These are phyloP conservation scores for Solioccasus polychromus DNA, from an alignment of 768 basidiomycete genomes.

Conservation along the genomic window DNA sequence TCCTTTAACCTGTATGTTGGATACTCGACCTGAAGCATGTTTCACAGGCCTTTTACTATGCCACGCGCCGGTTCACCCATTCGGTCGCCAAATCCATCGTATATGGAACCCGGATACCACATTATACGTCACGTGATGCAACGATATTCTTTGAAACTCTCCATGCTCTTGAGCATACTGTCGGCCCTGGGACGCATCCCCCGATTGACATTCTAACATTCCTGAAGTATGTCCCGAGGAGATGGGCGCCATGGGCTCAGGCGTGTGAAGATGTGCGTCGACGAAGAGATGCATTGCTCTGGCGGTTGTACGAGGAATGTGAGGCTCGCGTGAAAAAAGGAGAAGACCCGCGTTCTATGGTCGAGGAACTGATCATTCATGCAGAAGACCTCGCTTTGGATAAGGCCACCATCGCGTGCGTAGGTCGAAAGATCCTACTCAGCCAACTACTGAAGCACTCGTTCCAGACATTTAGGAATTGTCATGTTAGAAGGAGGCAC, in stretches of 20 bases:
- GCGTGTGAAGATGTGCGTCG: conserved; percentile 5
- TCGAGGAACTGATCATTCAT: neutral
- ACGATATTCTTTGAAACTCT: conserved; percentile 1
- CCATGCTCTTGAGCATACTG: conserved; percentile 2
- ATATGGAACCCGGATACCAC: conserved; percentile 3
- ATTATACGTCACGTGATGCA: conserved; percentile 3
- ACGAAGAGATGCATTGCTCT: conserved; percentile 2
- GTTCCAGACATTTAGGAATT: neutral
- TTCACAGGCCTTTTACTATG: conserved; percentile 1
- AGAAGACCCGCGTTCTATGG: conserved; percentile 2
- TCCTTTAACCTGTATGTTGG: too few relatives aligned
- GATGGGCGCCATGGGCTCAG: conserved; percentile 5
- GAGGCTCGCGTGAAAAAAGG: conserved; percentile 1
- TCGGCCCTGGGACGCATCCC: conserved; percentile 4
- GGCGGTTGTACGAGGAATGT: conserved; percentile 3
- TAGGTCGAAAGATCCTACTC: too few relatives aligned
- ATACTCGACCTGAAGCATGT: too few relatives aligned
- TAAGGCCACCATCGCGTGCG: conserved; percentile 3
- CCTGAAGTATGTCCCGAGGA: conserved; percentile 5
- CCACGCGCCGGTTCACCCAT: conserved; percentile 6
- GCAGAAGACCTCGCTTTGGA: conserved; percentile 1
- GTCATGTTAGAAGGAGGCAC: conserved; percentile 5
- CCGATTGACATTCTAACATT: conserved; percentile 5
- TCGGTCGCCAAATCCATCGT: conserved; percentile 2
- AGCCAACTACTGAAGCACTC: neutral